These are phyloP conservation scores for Candida orba DNA, from an alignment of 805 yeast species.

Conservation along the genomic window DNA sequence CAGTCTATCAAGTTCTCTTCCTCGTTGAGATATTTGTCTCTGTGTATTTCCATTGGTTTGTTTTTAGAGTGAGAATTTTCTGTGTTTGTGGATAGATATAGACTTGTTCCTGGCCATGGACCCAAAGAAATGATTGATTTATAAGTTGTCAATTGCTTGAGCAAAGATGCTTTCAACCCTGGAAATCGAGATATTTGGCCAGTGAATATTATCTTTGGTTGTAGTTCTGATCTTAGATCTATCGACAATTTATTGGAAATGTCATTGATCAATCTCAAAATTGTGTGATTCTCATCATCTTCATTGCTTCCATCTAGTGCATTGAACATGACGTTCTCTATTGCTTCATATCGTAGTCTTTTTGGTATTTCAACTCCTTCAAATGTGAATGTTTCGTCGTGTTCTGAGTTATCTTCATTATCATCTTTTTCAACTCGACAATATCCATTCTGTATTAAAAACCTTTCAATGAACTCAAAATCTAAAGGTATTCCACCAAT, in stretches of 20 bases:
- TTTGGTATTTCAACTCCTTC: conserved; percentile 11
- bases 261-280: conserved; percentile 6
- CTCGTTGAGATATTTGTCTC: conserved; percentile 20
- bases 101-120: conserved; percentile 23
- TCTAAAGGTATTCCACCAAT: conserved; percentile 1
- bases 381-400: conserved; percentile 6
- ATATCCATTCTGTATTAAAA: conserved; percentile 14
- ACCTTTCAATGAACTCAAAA: conserved; percentile 20
- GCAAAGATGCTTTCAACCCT: conserved; percentile 16
- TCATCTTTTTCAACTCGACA: conserved; percentile 1
- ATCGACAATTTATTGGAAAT: conserved; percentile 7
- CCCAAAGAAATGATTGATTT: conserved; percentile 14
- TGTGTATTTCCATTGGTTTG: conserved; percentile 11
- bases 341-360: conserved; percentile 6
- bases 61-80: conserved; percentile 10
- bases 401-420: not conserved
- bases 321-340: conserved; percentile 12
- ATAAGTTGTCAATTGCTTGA: conserved; percentile 8
- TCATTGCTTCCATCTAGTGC: not conserved
- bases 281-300: conserved; percentile 13
- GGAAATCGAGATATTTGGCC: conserved; percentile 21
- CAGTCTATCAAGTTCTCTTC: conserved; percentile 16
- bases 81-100: conserved; percentile 19
- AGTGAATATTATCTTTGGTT: conserved; percentile 16
- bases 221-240: conserved; percentile 13